These are phyloP conservation scores for Xylaria sp. DNA, from an alignment of 495 filamentous ascomycete species.

Conservation along the genomic window DNA sequence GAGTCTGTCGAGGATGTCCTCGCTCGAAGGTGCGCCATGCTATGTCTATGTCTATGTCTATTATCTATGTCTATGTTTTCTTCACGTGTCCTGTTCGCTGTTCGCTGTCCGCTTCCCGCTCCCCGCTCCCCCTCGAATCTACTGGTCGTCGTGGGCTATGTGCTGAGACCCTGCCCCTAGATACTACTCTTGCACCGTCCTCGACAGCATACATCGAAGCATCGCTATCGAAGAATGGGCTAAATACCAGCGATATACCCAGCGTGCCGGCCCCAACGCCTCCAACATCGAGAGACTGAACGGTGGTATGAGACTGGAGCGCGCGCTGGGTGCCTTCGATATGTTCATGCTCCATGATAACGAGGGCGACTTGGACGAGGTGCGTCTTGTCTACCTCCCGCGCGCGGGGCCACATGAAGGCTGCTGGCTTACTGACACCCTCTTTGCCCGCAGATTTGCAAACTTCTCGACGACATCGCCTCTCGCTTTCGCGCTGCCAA, in stretches of 20 bases:
- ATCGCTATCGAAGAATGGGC: slow-evolving; percentile 80
- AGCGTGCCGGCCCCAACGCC: slow-evolving; percentile 48
- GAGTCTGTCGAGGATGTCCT: slow-evolving; percentile 75
- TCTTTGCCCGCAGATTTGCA: slow-evolving; percentile 57
- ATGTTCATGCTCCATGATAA: slow-evolving; percentile 79
- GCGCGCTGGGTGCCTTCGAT: slow-evolving; percentile 81
- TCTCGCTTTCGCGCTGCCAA: slow-evolving; percentile 56
- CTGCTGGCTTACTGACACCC: slow-evolving; percentile 1
- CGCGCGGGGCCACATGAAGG: slow-evolving; percentile 15
- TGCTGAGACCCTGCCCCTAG: slow-evolving; percentile 50
- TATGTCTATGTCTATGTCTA: too few species aligned
- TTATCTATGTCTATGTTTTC: too few species aligned
- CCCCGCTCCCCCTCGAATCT: too few species aligned
- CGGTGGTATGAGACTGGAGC: slow-evolving; percentile 66
- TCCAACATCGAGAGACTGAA: slow-evolving; percentile 38
- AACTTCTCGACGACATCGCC: slow-evolving; percentile 69
- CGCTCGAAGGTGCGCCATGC: slow-evolving; percentile 78
- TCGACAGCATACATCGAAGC: slow-evolving; percentile 81
- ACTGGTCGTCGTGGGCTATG: slow-evolving; percentile 1
- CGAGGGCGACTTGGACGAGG: slow-evolving; percentile 75
- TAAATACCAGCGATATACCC: slow-evolving; percentile 49
- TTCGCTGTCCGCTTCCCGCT: too few species aligned
- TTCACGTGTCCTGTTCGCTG: slow-evolving; percentile 2
- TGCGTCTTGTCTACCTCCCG: slow-evolving; percentile 42
- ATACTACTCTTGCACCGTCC: slow-evolving; percentile 73